These are phyloP conservation scores for Neocallimastix lanati DNA, from an alignment of 192 early-diverging fungal genomes.

Conservation along the genomic window DNA sequence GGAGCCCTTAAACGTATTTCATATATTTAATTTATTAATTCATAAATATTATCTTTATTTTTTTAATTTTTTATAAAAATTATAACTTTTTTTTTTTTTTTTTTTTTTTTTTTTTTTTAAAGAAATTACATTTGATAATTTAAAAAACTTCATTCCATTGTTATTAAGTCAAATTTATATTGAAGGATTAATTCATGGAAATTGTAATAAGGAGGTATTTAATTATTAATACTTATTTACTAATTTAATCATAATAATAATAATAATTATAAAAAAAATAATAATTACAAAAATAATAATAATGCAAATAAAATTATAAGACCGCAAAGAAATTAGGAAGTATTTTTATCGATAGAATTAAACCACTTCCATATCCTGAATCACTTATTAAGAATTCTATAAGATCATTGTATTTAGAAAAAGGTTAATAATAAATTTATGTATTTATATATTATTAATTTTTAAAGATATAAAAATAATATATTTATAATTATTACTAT, in stretches of 20 bases:
- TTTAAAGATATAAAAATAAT: too few relatives aligned
- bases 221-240: too few relatives aligned
- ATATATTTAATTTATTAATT: too few relatives aligned
- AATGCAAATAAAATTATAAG: not conserved
- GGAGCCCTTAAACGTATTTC: conserved; percentile 28
- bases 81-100: not conserved
- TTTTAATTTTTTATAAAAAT: too few relatives aligned
- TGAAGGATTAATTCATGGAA: conserved; percentile 77
- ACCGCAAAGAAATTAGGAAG: not conserved
- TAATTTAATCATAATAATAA: too few relatives aligned
- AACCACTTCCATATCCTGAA: not conserved
- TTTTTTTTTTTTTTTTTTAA: not conserved
- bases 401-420: not conserved
- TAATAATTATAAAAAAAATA: too few relatives aligned
- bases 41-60: too few relatives aligned
- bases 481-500: too few relatives aligned
- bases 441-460: too few relatives aligned
- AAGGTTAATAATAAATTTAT: not conserved
- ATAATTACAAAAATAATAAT: too few relatives aligned
- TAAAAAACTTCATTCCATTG: conserved; percentile 55
- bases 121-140: conserved; percentile 44
- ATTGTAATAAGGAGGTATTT: conserved; percentile 33
- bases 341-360: not conserved
- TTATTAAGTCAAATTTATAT: conserved; percentile 50
- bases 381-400: not conserved